Evolutionary conservation across 176 grass and related monocot species (phyloP), one percentile per base, ranked within the genome.

Genomic region (Aegilops speltoides): DNA sequence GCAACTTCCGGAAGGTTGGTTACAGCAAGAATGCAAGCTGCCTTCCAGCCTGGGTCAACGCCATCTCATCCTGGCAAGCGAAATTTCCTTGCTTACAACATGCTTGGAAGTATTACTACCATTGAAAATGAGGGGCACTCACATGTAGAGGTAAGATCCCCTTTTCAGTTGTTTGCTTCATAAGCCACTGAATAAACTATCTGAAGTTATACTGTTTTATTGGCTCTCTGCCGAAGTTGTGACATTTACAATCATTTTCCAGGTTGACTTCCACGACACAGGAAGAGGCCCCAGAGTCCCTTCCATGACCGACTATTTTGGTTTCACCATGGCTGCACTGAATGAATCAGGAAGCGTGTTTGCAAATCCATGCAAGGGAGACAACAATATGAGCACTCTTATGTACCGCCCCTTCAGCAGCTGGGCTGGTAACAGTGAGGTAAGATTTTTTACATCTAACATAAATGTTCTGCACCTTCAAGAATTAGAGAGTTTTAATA

Each of bases 181-280:
- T 73, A 68, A 61, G 13, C 7, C 16, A 61, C 41, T 61, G 72
- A 71, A 32, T 62, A 41, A 72, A 77, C 28, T 10, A 40, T 63
- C 5, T 77, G 8, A 67, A 62, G 34, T 26, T 64, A 62, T 45
- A 11, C 67, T 82, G 26, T 26, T 64, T 52, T 46, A 22, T 79
- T 82, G 70, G 33, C 68, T 82, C 46, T 56, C 26, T 28, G 26
- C 50, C 22, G 19, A 11, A 56, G 46, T 33, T 25, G 2, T 32
- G 26, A 77, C 33, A 81, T 64, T 67, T 83, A 15, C 20, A 64
- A 52, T 7, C 16, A 15, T 80, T 82, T 85, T 90, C 16, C 85
- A 98, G 96, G 90, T 98, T 66, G 96, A 98, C 36, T 98, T 98
- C 43, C 93, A 98, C 85, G 96, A 98, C 88, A 98, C 96, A 43